Evolutionary conservation across 345 rosid species (phyloP).

Genomic region (Anastatica hierochuntica): DNA sequence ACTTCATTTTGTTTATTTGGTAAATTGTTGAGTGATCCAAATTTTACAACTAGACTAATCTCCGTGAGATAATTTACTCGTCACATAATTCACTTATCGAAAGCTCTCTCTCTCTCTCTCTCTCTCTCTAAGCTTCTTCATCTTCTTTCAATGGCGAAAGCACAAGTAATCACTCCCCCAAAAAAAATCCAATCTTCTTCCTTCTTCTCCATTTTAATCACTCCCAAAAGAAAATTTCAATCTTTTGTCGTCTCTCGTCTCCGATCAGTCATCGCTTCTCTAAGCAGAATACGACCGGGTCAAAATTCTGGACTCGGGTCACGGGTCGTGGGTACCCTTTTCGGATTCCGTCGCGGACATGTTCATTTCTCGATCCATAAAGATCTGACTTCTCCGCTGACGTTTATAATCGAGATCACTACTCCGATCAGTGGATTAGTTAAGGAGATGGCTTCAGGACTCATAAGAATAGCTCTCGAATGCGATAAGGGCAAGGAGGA

Average conservation of each 20-base stretch:
- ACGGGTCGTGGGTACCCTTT: constrained; percentile 81
- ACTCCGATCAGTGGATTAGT: constrained; percentile 85
- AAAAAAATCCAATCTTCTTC: neutral
- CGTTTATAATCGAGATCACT: constrained; percentile 78
- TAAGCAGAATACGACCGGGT: constrained; percentile 40
- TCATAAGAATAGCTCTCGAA: constrained; percentile 80
- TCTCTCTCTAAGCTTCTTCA: constrained; percentile 7
- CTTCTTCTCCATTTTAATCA: constrained; percentile 5
- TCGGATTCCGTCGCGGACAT: constrained; percentile 80
- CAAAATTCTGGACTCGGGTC: constrained; percentile 37
- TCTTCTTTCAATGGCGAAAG: constrained; percentile 36
- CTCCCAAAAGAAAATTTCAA: constrained; percentile 55
- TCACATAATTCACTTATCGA: too few species aligned
- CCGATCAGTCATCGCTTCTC: constrained; percentile 54
- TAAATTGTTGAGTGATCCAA: too few species aligned
- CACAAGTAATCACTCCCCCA: constrained; percentile 26
- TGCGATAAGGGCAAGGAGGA: constrained; percentile 57
- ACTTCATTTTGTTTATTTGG: too few species aligned
- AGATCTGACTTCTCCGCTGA: constrained; percentile 66
- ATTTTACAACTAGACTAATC: too few species aligned
- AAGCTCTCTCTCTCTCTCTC: neutral
- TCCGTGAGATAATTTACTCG: too few species aligned
- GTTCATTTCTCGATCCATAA: constrained; percentile 90
- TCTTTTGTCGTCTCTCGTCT: constrained; percentile 74
- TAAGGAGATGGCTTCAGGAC: constrained; percentile 86